Evolutionary conservation across 371 early-diverging fungal species (phyloP).

Genomic region (Rhizomucor pusillus): DNA sequence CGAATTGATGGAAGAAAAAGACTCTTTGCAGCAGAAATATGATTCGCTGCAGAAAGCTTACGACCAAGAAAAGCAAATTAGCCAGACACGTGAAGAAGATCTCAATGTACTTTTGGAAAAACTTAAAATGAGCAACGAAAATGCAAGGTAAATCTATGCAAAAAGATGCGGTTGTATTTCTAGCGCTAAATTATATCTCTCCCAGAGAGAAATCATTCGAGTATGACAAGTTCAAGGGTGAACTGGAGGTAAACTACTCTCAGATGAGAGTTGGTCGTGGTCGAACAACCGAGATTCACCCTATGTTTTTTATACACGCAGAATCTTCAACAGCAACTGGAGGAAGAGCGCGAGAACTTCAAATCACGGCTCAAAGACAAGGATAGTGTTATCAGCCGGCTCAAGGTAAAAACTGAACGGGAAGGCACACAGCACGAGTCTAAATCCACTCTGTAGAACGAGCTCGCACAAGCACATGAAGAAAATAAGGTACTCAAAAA

Average conservation of each 20-base stretch:
- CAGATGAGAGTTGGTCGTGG: not conserved
- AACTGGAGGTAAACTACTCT: not conserved
- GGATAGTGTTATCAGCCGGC: not conserved
- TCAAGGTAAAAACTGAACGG: no score
- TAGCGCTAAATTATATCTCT: not conserved
- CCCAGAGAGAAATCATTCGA: no score
- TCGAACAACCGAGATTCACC: no score
- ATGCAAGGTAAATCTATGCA: slow-evolving; percentile 18
- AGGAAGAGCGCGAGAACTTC: slow-evolving; percentile 1
- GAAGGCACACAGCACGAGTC: no score
- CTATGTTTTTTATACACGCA: no score
- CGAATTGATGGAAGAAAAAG: slow-evolving; percentile 50
- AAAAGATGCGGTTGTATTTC: no score
- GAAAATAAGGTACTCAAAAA: slow-evolving; percentile 8
- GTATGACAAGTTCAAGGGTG: no score
- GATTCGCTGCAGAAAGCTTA: slow-evolving; percentile 12
- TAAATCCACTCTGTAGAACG: not conserved
- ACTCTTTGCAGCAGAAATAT: slow-evolving; percentile 26
- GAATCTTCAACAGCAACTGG: no score
- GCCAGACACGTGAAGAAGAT: slow-evolving; percentile 23
- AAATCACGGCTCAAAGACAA: slow-evolving; percentile 1
- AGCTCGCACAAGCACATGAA: slow-evolving; percentile 5
- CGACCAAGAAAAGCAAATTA: slow-evolving; percentile 7
- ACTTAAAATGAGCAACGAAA: slow-evolving; percentile 18
- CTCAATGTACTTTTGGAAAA: slow-evolving; percentile 26